These are phyloP conservation scores for Diaporthe amygdali DNA, from an alignment of 2,329 filamentous ascomycete species.

Conservation along the genomic window DNA sequence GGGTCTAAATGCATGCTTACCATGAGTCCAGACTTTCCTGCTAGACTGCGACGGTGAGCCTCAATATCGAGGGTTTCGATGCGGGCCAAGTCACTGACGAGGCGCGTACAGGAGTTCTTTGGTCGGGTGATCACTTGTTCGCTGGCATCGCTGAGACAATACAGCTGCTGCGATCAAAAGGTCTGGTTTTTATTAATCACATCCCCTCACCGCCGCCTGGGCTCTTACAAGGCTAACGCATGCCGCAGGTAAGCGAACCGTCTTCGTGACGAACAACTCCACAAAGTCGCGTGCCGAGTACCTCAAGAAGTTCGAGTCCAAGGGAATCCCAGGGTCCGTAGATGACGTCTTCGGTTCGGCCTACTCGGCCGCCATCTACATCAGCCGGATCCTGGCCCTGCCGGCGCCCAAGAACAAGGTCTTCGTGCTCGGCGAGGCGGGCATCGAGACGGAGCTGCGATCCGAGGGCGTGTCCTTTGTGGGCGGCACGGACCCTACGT, in stretches of 20 bases:
- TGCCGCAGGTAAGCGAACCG: conserved; percentile 79
- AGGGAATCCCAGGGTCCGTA: conserved; percentile 79
- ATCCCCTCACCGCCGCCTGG: not conserved
- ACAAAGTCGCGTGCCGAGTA: conserved; percentile 95
- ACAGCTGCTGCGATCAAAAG: conserved; percentile 79
- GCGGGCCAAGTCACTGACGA: conserved; percentile 23
- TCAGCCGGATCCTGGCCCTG: conserved; percentile 86
- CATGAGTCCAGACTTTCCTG: conserved; percentile 73
- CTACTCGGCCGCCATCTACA: conserved; percentile 95
- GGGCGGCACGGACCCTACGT: conserved; percentile 82
- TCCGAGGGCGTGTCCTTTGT: conserved; percentile 81
- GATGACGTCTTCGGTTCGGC: conserved; percentile 97
- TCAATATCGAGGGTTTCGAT: not conserved
- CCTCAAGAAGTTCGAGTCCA: conserved; percentile 82
- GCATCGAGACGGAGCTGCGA: conserved; percentile 86
- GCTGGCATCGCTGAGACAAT: conserved; percentile 85
- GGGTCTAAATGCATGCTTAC: conserved; percentile 24
- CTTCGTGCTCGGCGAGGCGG: conserved; percentile 88
- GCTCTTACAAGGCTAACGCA: not conserved
- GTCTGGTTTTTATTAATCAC: conserved; percentile 47
- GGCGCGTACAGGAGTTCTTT: conserved; percentile 77
- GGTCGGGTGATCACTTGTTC: conserved; percentile 93
- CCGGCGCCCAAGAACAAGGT: conserved; percentile 86
- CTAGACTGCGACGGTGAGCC: conserved; percentile 93
- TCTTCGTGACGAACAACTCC: conserved; percentile 99